These are phyloP conservation scores for Symbiodinium pilosum DNA, from an alignment of 73 alveolate genomes.

Conservation along the genomic window DNA sequence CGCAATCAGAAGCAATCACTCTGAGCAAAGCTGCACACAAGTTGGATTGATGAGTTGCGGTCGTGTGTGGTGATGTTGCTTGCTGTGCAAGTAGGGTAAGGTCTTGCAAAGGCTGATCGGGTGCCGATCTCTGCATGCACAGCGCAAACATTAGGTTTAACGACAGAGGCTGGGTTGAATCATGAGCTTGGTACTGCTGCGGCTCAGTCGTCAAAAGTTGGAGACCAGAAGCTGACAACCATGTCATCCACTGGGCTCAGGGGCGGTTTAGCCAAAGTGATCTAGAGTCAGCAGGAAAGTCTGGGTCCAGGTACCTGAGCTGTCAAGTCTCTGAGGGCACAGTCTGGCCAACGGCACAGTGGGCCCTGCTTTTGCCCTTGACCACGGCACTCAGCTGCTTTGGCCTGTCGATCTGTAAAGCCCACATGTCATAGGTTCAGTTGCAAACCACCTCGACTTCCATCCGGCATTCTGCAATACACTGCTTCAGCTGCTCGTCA, in stretches of 20 bases:
- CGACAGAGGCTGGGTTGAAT: no score
- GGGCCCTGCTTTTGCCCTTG: constrained; percentile 27
- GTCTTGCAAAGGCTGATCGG: background rate
- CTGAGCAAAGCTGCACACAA: background rate
- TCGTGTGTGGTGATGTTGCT: background rate
- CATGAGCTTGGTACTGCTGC: no score
- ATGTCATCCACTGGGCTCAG: background rate
- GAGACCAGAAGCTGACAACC: no score
- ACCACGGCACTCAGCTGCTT: constrained; percentile 44
- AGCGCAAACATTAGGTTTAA: no score
- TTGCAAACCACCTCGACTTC: constrained; percentile 28
- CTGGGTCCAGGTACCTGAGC: constrained; percentile 59
- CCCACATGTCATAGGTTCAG: background rate
- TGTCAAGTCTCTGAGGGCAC: background rate
- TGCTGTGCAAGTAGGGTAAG: background rate
- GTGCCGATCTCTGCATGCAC: background rate
- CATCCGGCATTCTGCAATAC: constrained; percentile 42
- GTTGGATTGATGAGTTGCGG: no score
- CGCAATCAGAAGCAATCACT: background rate
- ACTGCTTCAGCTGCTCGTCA: constrained; percentile 56
- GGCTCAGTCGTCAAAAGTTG: no score
- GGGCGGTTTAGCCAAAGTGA: constrained; percentile 20
- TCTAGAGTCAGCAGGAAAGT: constrained; percentile 44
- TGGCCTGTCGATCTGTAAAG: constrained; percentile 37
- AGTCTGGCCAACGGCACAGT: background rate